Conservation (phyloP, 2,329 filamentous ascomycete genomes). For the Setomelanomma holmii region DNA sequence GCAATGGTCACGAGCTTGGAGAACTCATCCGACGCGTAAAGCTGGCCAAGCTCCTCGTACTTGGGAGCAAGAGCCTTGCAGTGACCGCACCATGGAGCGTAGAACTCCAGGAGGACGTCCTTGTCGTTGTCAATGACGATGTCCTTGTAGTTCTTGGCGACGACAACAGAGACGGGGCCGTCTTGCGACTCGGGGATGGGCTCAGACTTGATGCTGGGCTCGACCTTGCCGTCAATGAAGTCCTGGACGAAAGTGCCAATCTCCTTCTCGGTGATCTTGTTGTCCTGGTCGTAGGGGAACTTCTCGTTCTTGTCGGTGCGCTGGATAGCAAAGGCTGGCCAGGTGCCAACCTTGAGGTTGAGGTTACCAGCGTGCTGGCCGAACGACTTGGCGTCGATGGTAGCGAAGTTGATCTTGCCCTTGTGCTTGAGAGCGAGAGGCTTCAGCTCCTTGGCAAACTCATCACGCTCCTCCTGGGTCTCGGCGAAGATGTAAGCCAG, state of each 20-base stretch:
- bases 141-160: conserved; percentile 92
- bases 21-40: conserved; percentile 61
- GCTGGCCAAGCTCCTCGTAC: conserved; percentile 68
- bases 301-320: conserved; percentile 95
- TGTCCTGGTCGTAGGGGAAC: conserved; percentile 88
- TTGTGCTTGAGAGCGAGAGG: conserved; percentile 89
- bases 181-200: conserved; percentile 93
- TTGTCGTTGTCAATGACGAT: conserved; percentile 92
- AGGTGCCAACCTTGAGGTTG: conserved; percentile 94
- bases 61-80: conserved; percentile 74
- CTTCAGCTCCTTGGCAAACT: conserved; percentile 79
- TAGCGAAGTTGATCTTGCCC: conserved; percentile 96
- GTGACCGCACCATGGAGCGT: conserved; percentile 84
- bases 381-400: conserved; percentile 92
- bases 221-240: conserved; percentile 84
- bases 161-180: conserved; percentile 83
- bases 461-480: conserved; percentile 84
- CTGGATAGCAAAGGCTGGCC: conserved; percentile 98
- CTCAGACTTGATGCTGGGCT: conserved; percentile 98
- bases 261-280: conserved; percentile 75
- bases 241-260: conserved; percentile 86
- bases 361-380: conserved; percentile 96
- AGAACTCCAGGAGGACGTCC: conserved; percentile 98
- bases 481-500: conserved; percentile 98
- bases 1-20: conserved; percentile 69